phyloP scores from a whole-genome alignment of 257 asterid species.

The Misopates orontium region DNA sequence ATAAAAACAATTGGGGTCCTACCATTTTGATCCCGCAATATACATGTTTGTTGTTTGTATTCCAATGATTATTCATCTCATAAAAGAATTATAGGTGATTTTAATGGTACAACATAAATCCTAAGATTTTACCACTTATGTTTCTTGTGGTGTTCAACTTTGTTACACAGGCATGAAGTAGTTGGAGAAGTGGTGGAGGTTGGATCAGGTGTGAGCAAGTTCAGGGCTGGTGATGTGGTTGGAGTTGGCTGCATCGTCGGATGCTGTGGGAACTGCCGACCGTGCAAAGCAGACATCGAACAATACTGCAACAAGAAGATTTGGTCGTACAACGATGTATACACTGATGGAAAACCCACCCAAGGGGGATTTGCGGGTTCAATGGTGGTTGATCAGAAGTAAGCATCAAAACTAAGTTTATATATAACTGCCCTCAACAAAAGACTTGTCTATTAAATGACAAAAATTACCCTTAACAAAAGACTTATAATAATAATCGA shows the following conservation, averaged over 20 bases:
- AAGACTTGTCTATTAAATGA: no score
- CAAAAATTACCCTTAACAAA: no score
- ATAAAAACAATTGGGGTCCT: no score
- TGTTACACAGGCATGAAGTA: slow-evolving; percentile 75
- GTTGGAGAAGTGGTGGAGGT: slow-evolving; percentile 91
- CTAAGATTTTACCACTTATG: neutral
- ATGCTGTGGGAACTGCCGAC: slow-evolving; percentile 65
- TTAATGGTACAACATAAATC: neutral
- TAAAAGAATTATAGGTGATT: no score
- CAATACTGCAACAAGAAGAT: slow-evolving; percentile 94
- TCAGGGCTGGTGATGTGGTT: slow-evolving; percentile 67
- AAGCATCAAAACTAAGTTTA: slow-evolving; percentile 26
- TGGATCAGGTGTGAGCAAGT: slow-evolving; percentile 70
- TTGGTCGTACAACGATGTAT: slow-evolving; percentile 92
- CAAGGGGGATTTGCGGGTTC: slow-evolving; percentile 86
- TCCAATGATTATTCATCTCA: no score
- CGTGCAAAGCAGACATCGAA: slow-evolving; percentile 73
- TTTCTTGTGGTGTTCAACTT: no score
- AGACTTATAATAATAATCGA: no score
- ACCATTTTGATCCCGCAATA: no score
- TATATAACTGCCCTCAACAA: no score
- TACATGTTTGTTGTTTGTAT: no score
- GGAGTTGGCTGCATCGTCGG: slow-evolving; percentile 89
- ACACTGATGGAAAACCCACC: slow-evolving; percentile 80
- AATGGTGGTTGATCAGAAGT: slow-evolving; percentile 90